Conservation (phyloP, 1,284 basidiomycete species). For the Leccinum variabile region DNA sequence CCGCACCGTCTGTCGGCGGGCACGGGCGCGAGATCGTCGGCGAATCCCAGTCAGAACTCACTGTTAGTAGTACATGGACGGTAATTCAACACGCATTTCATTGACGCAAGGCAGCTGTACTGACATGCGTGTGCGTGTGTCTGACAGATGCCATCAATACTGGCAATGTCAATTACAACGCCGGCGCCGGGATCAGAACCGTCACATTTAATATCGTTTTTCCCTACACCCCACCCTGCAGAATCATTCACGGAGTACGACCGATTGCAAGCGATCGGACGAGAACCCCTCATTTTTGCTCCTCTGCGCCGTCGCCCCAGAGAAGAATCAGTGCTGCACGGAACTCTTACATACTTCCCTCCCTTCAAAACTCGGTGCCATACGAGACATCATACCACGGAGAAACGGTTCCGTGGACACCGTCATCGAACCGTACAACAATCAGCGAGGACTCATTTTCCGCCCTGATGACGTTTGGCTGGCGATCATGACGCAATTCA, state of each 20-base stretch:
- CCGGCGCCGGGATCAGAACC: background rate
- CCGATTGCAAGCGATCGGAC: slow-evolving; percentile 22
- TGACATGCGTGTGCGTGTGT: background rate
- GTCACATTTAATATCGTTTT: slow-evolving; percentile 24
- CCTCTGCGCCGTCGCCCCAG: slow-evolving; percentile 23
- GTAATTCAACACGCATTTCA: slow-evolving; percentile 10
- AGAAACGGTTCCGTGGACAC: slow-evolving; percentile 41
- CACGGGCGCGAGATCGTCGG: too few species aligned
- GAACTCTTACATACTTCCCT: slow-evolving; percentile 32
- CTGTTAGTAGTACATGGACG: slow-evolving; percentile 15
- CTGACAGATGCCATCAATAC: slow-evolving; percentile 11
- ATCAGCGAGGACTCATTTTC: slow-evolving; percentile 39
- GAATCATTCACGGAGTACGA: slow-evolving; percentile 35
- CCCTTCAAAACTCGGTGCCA: slow-evolving; percentile 17
- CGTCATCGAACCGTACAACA: slow-evolving; percentile 39
- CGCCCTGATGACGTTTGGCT: slow-evolving; percentile 50
- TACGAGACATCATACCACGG: slow-evolving; percentile 31
- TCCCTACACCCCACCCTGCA: slow-evolving; percentile 23
- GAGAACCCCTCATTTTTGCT: slow-evolving; percentile 25
- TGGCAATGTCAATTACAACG: background rate
- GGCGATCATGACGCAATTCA: slow-evolving; percentile 45
- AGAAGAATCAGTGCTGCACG: slow-evolving; percentile 19
- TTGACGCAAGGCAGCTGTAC: background rate
- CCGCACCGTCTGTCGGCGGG: too few species aligned
- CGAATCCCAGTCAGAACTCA: slow-evolving; percentile 9